A percentile compares a stretch with the other conserved stretches of the same genome.
Evolutionary conservation across 257 asterid genomes (phyloP).

Genomic region (Datura wrightii): DNA sequence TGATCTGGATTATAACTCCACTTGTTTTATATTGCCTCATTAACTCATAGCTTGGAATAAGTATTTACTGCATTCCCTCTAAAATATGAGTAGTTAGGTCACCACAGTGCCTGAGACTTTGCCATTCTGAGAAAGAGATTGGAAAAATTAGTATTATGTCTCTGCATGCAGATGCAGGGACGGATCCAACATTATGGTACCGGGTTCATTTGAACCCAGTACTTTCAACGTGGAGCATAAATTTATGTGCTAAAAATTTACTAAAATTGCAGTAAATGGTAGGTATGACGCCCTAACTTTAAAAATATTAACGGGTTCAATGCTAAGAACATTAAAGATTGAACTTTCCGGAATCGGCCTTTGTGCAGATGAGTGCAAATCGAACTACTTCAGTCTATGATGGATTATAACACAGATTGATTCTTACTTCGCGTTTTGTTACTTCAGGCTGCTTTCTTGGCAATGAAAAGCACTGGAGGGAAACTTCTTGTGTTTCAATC

Average conservation of each 20-base stretch:
- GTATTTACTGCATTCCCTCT: slow-evolving; percentile 26
- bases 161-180: slow-evolving; percentile 22
- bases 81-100: not conserved
- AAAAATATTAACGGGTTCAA: not conserved
- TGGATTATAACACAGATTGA: slow-evolving; percentile 11
- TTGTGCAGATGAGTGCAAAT: not conserved
- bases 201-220: not conserved
- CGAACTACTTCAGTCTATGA: not conserved
- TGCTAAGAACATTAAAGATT: not conserved
- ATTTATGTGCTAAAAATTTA: not conserved
- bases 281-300: not conserved
- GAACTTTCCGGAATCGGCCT: not conserved
- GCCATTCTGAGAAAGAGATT: slow-evolving; percentile 24
- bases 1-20: not conserved
- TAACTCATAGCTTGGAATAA: not conserved
- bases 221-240: not conserved
- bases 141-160: not conserved
- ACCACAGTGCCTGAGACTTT: not conserved
- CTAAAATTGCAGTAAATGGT: not conserved
- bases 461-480: slow-evolving; percentile 95
- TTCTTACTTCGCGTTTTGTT: slow-evolving; percentile 30
- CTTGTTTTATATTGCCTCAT: slow-evolving; percentile 17
- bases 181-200: not conserved
- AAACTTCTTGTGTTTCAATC: slow-evolving; percentile 97
- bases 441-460: slow-evolving; percentile 93